Percentiles rank a stretch among this genome's conserved stretches.
These are phyloP conservation scores for Rhododendron ferrugineum DNA, from an alignment of 148 eudicot genomes.

Conservation along the genomic window DNA sequence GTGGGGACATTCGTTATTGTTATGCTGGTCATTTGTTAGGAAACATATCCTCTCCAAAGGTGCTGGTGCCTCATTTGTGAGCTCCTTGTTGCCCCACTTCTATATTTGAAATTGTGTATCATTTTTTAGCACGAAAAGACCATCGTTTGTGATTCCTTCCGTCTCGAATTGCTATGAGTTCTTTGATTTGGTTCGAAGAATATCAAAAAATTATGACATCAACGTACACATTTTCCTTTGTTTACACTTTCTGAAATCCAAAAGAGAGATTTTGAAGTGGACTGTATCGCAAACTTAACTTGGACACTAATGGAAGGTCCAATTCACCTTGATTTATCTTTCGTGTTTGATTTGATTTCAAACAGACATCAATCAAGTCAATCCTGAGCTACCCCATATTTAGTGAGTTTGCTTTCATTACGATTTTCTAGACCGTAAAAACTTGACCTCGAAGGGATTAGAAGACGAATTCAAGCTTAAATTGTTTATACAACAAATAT, in stretches of 20 bases:
- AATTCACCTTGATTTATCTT: too few species aligned
- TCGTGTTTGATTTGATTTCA: too few species aligned
- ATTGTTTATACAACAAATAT: not conserved
- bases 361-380: not conserved
- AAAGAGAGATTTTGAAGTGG: not conserved
- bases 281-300: not conserved
- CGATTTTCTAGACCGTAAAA: not conserved
- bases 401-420: not conserved
- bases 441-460: not conserved
- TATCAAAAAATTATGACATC: not conserved
- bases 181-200: not conserved
- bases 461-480: not conserved
- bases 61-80: not conserved
- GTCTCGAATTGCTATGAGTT: not conserved
- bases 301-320: not conserved
- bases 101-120: not conserved
- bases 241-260: not conserved
- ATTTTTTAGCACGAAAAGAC: not conserved
- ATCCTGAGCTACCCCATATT: not conserved
- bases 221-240: not conserved
- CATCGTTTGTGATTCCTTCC: not conserved
- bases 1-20: slow-evolving; percentile 16
- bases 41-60: not conserved
- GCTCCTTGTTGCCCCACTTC: not conserved
- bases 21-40: not conserved